phyloP scores from a whole-genome alignment of 345 rosid genomes.

The Bruguiera sexangula region DNA sequence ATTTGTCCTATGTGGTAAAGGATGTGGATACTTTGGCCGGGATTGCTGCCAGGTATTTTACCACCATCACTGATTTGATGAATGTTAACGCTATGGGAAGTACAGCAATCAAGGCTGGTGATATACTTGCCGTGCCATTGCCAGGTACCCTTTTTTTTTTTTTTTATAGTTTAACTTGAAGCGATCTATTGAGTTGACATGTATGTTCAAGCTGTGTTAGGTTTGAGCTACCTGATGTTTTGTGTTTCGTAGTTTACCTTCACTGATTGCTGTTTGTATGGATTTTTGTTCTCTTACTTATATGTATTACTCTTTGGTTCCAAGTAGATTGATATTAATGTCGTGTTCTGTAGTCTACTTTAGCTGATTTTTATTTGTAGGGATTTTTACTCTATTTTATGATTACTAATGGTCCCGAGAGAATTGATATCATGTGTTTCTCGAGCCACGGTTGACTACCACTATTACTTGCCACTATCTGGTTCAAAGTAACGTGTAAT shows the following conservation, averaged over 20 bases:
- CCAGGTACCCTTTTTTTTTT: conserved; percentile 40
- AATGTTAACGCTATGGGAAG: conserved; percentile 95
- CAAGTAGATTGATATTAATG: too few species aligned
- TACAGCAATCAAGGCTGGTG: conserved; percentile 59
- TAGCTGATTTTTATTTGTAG: too few species aligned
- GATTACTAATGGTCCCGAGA: too few species aligned
- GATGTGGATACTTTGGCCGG: conserved; percentile 61
- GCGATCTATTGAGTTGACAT: not conserved
- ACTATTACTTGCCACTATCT: too few species aligned
- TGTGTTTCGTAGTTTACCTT: not conserved
- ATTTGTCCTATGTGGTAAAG: conserved; percentile 77
- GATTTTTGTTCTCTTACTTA: too few species aligned
- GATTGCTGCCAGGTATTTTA: conserved; percentile 64
- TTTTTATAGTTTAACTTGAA: not conserved
- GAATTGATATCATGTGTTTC: too few species aligned
- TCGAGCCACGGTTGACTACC: too few species aligned
- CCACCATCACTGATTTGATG: conserved; percentile 83
- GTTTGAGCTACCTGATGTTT: not conserved
- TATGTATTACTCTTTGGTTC: too few species aligned
- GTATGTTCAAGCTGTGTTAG: not conserved
- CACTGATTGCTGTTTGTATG: not conserved
- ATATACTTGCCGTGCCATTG: conserved; percentile 82
- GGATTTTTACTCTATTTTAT: too few species aligned
- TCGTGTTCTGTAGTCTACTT: too few species aligned
- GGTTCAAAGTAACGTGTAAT: too few species aligned